Conservation (phyloP, 1,139 yeast genomes). For the Pichia sp. region DNA sequence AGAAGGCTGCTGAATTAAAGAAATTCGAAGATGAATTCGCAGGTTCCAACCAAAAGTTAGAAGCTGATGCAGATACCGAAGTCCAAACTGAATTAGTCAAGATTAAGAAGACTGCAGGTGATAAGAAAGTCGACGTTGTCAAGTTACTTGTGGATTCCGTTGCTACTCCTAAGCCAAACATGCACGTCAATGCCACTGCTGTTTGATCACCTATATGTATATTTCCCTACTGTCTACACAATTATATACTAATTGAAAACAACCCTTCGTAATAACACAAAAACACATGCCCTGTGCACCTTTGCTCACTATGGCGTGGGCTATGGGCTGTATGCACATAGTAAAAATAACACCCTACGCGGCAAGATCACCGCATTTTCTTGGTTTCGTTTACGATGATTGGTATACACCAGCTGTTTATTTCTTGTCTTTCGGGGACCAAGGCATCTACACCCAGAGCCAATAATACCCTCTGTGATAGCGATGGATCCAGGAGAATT, state of each 20-base stretch:
- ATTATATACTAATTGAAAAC: too few species aligned
- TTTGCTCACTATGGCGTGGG: too few species aligned
- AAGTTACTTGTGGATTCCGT: constrained; percentile 80
- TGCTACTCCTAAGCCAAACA: constrained; percentile 72
- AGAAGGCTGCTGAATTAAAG: constrained; percentile 81
- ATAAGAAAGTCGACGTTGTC: constrained; percentile 67
- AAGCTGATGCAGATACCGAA: constrained; percentile 50
- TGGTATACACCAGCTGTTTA: too few species aligned
- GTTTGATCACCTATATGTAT: not conserved
- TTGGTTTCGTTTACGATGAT: too few species aligned
- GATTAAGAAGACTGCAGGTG: constrained; percentile 60
- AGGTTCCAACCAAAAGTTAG: constrained; percentile 52
- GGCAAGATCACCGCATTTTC: too few species aligned
- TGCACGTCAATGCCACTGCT: constrained; percentile 69
- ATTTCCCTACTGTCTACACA: not conserved
- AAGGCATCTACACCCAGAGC: too few species aligned
- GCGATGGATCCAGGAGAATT: not conserved
- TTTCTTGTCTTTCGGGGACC: too few species aligned
- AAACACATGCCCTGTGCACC: too few species aligned
- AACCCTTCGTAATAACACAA: too few species aligned
- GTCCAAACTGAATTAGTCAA: constrained; percentile 34
- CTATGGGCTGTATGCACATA: too few species aligned
- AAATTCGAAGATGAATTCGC: constrained; percentile 63
- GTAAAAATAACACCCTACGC: too few species aligned
- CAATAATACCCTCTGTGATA: not conserved